Evolutionary conservation across 1,284 basidiomycete genomes (phyloP), one percentile per base, ranked within the genome.

Genomic region (Gymnopus androsaceus): DNA sequence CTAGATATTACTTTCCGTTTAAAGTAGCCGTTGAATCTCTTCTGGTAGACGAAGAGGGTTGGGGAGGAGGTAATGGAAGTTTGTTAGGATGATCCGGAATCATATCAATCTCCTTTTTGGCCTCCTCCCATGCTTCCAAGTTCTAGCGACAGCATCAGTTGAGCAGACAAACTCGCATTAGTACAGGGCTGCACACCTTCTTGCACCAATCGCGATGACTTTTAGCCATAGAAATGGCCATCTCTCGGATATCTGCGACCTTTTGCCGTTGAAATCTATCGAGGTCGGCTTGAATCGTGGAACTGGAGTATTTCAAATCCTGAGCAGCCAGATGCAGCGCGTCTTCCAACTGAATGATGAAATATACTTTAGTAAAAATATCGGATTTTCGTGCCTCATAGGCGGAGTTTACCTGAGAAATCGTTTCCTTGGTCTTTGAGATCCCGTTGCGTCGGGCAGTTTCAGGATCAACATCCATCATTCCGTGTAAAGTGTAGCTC

Each of bases 401-500:
- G 54, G 15, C n/a, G 28, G 31, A 49, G 25, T 19, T 49, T 67
- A 94, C 94, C 78, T 94, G 92, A 31, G 92, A 90, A 60, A 99
- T 98, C 27, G 86, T 88, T 73, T 99, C 97, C 65, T 92, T 82
- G 2, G 95, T 94, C 75, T 96, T 98, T 60, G 89, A 91, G 61
- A 99, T 98, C 56, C 88, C 87, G 65, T 90, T 97, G 57, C 96
- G 81, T 59, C 97, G 81, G 4, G 96, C 95, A 14, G 91, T 92
- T 74, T 98, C 97, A 0, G 97, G 95, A 74, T 99, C 97, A 6
- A 93, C 92, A 66, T 99, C 97, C 89, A 99, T 98, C 85, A 99
- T 95, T 9, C 94, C 94, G 65, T 96, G 94, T 58, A 99, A 73
- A 21, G 94, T 95, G 73, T 98, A 95, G 65, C 91, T 95, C 53